Base-by-base conservation (phyloP, 805 yeast genomes). In the Metschnikowia vanudenii region DNA sequence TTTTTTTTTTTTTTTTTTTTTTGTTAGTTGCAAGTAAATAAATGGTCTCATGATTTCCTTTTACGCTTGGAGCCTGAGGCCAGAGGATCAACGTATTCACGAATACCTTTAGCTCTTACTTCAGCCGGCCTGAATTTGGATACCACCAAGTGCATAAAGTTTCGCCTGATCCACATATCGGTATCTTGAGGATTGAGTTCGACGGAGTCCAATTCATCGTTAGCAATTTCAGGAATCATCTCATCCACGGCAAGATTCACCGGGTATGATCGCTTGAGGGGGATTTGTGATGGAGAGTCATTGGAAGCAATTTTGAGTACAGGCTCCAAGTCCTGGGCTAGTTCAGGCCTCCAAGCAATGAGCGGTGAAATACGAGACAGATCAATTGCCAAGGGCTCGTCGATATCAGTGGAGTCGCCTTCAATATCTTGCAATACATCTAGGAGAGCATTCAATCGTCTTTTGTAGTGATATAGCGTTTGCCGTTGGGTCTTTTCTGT, bases 121-220 rank as follows among this genome's bases (percentile, higher is more conserved):
- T 56, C 60, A 0, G 70, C 50, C 1, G 74, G 74, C 44, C 57
- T 60, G 61, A 66, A 70, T 41, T 66, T 63, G 12, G 68, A 59
- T 16, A 60, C 56, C 10, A 68, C 67, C 51, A 71, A 57, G 40
- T 64, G 62, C 3, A 69, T 64, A 41, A 60, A 58, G 47, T 70
- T 63, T 36, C 75, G 58, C 28, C 74, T 55, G 20, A 63, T 50
- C 76, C 76, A 72, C 55, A 62, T 56, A 14, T 68, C 71, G 3
- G 61, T 54, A 37, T 62, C 67, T 53, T 70, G 74, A 0, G 76
- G 76, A 44, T 71, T 72, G n/a, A 55, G 45, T 46, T 71, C 74
- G 2, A 65, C 50, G 12, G 55, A 48, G 28, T 62, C 62, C 34
- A 67, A 50, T 43, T 72, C 76, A 50, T 72, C 77, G 36, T 62